Conservation (phyloP, 2,329 filamentous ascomycete genomes). For the Xylaria multiplex region DNA sequence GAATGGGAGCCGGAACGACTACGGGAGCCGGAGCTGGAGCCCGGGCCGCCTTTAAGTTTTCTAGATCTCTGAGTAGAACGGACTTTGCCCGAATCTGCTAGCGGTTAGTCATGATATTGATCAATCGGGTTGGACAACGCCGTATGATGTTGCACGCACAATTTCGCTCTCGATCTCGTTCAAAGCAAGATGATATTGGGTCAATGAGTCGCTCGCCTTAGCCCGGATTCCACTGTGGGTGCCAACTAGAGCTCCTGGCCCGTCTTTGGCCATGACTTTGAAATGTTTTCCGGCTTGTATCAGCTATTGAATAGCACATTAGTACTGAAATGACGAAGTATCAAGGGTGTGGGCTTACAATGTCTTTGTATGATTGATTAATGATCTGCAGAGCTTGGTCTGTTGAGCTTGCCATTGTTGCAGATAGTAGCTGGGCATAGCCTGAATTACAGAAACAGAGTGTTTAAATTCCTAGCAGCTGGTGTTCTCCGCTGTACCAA, state of each 20-base stretch:
- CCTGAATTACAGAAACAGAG: background rate
- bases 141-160: constrained; percentile 48
- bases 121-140: background rate
- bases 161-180: constrained; percentile 68
- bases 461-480: background rate
- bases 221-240: constrained; percentile 50
- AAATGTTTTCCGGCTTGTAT: constrained; percentile 69
- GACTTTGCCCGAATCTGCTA: constrained; percentile 63
- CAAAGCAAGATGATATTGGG: constrained; percentile 62
- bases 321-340: constrained; percentile 8
- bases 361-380: constrained; percentile 64
- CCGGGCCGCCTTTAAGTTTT: constrained; percentile 51
- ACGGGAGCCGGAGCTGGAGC: constrained; percentile 33
- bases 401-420: constrained; percentile 48
- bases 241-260: constrained; percentile 52
- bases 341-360: constrained; percentile 54
- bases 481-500: background rate
- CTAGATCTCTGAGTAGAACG: constrained; percentile 64
- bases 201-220: constrained; percentile 60
- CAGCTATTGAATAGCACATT: constrained; percentile 54
- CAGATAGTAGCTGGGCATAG: constrained; percentile 1
- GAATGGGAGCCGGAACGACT: constrained; percentile 13
- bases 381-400: constrained; percentile 59
- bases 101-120: constrained; percentile 26
- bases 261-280: constrained; percentile 59